These are phyloP conservation scores for Hypomontagnella submonticulosa DNA, from an alignment of 495 filamentous ascomycete genomes.

Conservation along the genomic window DNA sequence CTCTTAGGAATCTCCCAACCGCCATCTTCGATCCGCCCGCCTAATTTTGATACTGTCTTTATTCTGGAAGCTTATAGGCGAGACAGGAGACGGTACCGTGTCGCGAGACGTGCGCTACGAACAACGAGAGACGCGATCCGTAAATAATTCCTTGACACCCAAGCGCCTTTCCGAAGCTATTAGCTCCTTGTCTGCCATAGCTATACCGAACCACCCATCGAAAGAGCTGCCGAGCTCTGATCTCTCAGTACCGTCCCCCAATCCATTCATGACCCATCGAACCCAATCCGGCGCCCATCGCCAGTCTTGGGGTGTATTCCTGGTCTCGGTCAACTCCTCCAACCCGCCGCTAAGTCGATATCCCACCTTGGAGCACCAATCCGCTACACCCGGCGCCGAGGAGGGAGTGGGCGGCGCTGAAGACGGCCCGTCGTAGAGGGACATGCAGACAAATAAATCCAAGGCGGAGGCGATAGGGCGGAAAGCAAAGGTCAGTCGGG, in stretches of 20 bases:
- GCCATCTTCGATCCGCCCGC: slow-evolving; percentile 2
- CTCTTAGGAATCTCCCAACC: neutral
- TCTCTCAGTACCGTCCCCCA: slow-evolving; percentile 51
- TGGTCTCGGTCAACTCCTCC: slow-evolving; percentile 4
- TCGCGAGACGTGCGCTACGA: slow-evolving; percentile 18
- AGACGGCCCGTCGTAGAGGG: slow-evolving; percentile 31
- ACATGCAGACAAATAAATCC: slow-evolving; percentile 71
- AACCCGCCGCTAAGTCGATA: slow-evolving; percentile 7
- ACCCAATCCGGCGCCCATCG: slow-evolving; percentile 34
- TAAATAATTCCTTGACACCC: slow-evolving; percentile 9
- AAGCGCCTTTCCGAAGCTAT: slow-evolving; percentile 5
- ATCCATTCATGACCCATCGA: slow-evolving; percentile 41
- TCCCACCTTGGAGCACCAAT: slow-evolving; percentile 17
- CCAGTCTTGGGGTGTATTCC: slow-evolving; percentile 28
- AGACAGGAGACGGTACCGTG: slow-evolving; percentile 9
- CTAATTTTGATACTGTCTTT: neutral
- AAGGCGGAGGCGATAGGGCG: slow-evolving; percentile 92
- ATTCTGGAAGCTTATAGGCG: slow-evolving; percentile 5
- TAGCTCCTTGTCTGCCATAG: neutral
- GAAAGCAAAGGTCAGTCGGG: slow-evolving; percentile 82
- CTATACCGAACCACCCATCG: slow-evolving; percentile 9
- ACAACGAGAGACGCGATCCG: slow-evolving; percentile 17
- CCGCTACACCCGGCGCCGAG: slow-evolving; percentile 9
- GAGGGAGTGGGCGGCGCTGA: slow-evolving; percentile 35
- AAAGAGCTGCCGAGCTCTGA: neutral